These are phyloP conservation scores for Boehmeria nivea DNA, from an alignment of 306 rosid species.

Conservation along the genomic window DNA sequence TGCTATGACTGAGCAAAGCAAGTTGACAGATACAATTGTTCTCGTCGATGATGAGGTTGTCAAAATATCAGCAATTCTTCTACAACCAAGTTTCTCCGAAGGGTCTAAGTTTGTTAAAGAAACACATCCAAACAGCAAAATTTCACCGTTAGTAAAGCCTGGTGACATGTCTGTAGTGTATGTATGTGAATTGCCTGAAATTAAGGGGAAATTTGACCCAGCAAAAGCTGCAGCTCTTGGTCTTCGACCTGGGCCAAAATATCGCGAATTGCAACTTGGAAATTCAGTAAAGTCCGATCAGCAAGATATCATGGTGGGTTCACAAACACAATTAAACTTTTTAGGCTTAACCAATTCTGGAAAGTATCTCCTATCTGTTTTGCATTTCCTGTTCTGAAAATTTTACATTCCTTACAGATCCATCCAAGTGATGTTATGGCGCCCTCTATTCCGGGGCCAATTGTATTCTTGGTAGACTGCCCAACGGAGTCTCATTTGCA, in stretches of 20 bases:
- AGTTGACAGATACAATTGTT: constrained; percentile 52
- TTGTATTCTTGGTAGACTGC: constrained; percentile 88
- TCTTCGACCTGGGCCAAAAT: constrained; percentile 76
- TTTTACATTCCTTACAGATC: constrained; percentile 43
- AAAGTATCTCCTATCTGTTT: constrained; percentile 15
- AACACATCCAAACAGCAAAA: constrained; percentile 10
- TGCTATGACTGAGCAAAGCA: constrained; percentile 24
- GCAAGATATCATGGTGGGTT: constrained; percentile 60
- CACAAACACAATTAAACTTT: constrained; percentile 15
- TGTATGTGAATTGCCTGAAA: constrained; percentile 81
- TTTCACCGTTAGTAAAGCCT: constrained; percentile 37
- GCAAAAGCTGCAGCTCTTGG: constrained; percentile 72
- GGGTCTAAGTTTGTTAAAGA: constrained; percentile 16
- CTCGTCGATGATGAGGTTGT: constrained; percentile 78
- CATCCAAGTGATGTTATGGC: constrained; percentile 90
- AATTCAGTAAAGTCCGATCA: constrained; percentile 76
- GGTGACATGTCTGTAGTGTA: constrained; percentile 91
- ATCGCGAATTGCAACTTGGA: constrained; percentile 73
- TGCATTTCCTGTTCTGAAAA: constrained; percentile 17
- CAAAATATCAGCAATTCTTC: constrained; percentile 73
- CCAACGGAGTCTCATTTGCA: constrained; percentile 79
- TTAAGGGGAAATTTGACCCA: constrained; percentile 77
- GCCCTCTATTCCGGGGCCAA: constrained; percentile 88
- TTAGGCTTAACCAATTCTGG: constrained; percentile 12
- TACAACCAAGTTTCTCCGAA: constrained; percentile 43